phyloP scores from a whole-genome alignment of 371 early-diverging fungal species.

The Lichtheimia ornata region DNA sequence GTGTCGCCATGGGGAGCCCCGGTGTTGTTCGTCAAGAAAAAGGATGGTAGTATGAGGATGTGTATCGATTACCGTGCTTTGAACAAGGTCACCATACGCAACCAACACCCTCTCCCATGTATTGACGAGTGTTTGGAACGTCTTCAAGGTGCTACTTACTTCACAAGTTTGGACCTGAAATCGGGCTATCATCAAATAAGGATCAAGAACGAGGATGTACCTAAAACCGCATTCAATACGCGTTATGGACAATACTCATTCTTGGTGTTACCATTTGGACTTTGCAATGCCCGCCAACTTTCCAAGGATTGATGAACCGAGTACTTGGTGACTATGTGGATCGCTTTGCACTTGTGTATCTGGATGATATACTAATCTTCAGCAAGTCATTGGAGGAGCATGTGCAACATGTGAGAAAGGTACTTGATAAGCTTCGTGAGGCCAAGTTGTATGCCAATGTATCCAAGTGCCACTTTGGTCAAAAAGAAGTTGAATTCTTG shows the following conservation, averaged over 20 bases:
- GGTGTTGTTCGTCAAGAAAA: constrained; percentile 17
- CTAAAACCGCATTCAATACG: constrained; percentile 24
- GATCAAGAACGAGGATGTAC: constrained; percentile 10
- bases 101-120: constrained; percentile 1
- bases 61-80: constrained; percentile 38
- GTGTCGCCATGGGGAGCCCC: background rate
- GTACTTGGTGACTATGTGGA: constrained; percentile 31
- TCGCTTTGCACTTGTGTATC: constrained; percentile 28
- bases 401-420: constrained; percentile 16
- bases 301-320: background rate
- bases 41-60: constrained; percentile 46
- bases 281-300: background rate
- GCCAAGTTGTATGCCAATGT: constrained; percentile 35
- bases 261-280: background rate
- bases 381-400: constrained; percentile 18
- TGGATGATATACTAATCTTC: constrained; percentile 28
- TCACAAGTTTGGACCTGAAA: background rate
- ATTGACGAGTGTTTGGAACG: constrained; percentile 38
- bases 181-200: background rate
- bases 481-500: constrained; percentile 34
- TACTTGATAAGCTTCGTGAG: constrained; percentile 33
- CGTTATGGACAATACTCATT: constrained; percentile 4
- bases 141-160: background rate
- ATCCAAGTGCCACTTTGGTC: constrained; percentile 53
- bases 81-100: constrained; percentile 37